Percentiles rank a stretch among this genome's conserved stretches.
These are phyloP conservation scores for Hygrophorus russula DNA, from an alignment of 768 basidiomycete genomes.

Conservation along the genomic window DNA sequence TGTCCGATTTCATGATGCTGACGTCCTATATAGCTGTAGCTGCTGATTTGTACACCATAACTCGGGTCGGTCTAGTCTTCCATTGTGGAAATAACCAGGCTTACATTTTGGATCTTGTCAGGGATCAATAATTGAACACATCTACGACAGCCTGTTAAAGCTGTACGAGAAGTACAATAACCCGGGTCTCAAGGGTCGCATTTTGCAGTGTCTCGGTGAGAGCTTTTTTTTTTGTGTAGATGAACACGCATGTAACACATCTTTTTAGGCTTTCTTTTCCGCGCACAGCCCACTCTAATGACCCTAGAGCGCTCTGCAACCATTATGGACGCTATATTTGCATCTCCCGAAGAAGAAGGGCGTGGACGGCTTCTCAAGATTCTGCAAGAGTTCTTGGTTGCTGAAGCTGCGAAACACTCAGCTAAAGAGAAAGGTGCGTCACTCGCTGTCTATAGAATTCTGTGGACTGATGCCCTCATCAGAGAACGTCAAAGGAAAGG, in stretches of 20 bases:
- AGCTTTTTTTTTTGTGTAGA: background rate
- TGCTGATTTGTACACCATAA: constrained; percentile 45
- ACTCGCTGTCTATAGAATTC: background rate
- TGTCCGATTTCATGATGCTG: background rate
- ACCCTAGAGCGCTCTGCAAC: constrained; percentile 63
- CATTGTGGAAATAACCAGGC: background rate
- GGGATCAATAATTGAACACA: constrained; percentile 72
- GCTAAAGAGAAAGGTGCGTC: constrained; percentile 54
- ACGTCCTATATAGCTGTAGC: constrained; percentile 32
- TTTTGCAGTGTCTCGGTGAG: constrained; percentile 80
- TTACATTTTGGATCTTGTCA: constrained; percentile 16
- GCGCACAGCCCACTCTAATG: constrained; percentile 87
- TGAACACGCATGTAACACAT: constrained; percentile 1
- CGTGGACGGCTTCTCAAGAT: constrained; percentile 71
- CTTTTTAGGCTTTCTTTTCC: constrained; percentile 76
- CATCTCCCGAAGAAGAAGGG: constrained; percentile 58
- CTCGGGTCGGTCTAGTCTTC: constrained; percentile 27
- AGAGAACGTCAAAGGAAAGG: constrained; percentile 34
- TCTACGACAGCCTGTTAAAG: constrained; percentile 61
- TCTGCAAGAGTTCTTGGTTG: constrained; percentile 84
- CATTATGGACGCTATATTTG: constrained; percentile 88
- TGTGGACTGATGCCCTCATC: constrained; percentile 4
- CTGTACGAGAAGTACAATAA: constrained; percentile 62
- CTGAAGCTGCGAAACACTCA: constrained; percentile 71
- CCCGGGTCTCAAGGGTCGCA: constrained; percentile 48